These are phyloP conservation scores for Gymnopus androsaceus DNA, from an alignment of 1,284 basidiomycete genomes.

Conservation along the genomic window DNA sequence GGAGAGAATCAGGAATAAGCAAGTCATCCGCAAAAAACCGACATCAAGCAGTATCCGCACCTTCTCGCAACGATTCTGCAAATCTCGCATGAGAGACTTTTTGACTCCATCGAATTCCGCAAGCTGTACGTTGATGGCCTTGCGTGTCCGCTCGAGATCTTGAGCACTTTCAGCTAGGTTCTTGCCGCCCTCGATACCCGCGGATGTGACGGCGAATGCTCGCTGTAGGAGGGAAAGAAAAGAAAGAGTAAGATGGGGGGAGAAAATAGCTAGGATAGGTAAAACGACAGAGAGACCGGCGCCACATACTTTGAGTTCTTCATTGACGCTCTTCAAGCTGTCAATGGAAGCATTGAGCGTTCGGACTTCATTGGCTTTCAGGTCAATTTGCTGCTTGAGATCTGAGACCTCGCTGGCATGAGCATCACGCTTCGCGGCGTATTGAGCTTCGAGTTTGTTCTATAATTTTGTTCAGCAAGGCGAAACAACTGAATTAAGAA, in stretches of 20 bases:
- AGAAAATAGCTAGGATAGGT: slow-evolving; percentile 3
- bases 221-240: slow-evolving; percentile 53
- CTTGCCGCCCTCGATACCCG: slow-evolving; percentile 95
- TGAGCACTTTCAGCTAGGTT: slow-evolving; percentile 95
- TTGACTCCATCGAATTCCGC: slow-evolving; percentile 99
- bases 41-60: slow-evolving; percentile 43
- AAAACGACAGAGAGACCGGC: background rate
- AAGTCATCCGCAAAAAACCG: slow-evolving; percentile 8
- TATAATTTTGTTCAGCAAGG: slow-evolving; percentile 36
- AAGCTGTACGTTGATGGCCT: slow-evolving; percentile 95
- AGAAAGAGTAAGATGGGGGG: background rate
- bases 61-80: slow-evolving; percentile 99
- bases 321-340: slow-evolving; percentile 93
- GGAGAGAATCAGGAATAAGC: slow-evolving; percentile 17
- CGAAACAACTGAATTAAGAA: background rate
- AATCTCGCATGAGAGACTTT: slow-evolving; percentile 97
- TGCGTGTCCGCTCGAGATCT: slow-evolving; percentile 95
- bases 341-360: slow-evolving; percentile 87
- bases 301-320: slow-evolving; percentile 86
- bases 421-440: slow-evolving; percentile 88
- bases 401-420: slow-evolving; percentile 86
- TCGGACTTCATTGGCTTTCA: slow-evolving; percentile 84
- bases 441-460: slow-evolving; percentile 94
- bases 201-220: slow-evolving; percentile 94
- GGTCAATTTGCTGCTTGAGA: slow-evolving; percentile 89